Conservation (phyloP, 176 grass and related monocot species). For the Bonia amplexicaulis region DNA sequence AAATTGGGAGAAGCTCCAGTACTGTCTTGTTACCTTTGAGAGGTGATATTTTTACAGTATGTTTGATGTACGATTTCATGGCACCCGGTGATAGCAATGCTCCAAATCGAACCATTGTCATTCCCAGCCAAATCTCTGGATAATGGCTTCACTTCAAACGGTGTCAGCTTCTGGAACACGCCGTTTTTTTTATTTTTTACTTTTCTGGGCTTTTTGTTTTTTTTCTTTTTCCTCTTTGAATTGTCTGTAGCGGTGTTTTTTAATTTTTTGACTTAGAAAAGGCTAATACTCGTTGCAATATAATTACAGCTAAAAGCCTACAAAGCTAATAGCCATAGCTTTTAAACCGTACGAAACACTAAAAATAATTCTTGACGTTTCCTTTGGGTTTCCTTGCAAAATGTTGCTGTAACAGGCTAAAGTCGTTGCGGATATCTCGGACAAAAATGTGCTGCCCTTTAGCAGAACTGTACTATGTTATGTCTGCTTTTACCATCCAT, state of each 20-base stretch:
- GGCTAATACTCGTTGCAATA: too few relatives aligned
- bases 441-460: background rate
- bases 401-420: background rate
- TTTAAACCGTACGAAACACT: too few relatives aligned
- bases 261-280: too few relatives aligned
- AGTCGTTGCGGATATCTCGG: background rate
- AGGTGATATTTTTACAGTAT: background rate
- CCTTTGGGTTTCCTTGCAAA: background rate
- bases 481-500: too few relatives aligned
- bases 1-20: constrained; percentile 32
- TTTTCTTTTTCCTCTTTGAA: too few relatives aligned
- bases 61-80: background rate
- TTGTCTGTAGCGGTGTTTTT: too few relatives aligned
- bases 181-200: too few relatives aligned
- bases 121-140: background rate
- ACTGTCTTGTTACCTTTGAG: background rate
- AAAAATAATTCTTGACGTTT: background rate
- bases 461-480: background rate
- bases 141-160: too few relatives aligned
- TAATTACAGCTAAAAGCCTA: too few relatives aligned
- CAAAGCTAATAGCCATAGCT: too few relatives aligned
- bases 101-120: background rate
- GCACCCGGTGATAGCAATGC: background rate
- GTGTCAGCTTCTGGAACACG: too few relatives aligned
- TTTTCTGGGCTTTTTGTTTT: too few relatives aligned